phyloP scores from a whole-genome alignment of 2,329 filamentous ascomycete genomes.

The Epichloe brachyelytri region DNA sequence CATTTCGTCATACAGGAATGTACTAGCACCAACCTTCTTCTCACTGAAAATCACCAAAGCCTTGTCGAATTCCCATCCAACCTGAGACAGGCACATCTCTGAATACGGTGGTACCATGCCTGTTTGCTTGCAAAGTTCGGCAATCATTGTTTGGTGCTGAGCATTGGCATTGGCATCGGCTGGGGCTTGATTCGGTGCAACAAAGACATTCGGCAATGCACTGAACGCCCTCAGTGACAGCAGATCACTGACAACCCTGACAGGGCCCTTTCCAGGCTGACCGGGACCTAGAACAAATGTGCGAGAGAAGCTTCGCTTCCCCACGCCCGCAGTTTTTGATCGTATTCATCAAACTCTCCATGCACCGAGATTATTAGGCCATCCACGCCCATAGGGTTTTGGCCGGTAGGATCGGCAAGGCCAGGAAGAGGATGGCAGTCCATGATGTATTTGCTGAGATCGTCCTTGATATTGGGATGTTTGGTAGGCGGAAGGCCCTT shows the following conservation, averaged over 20 bases:
- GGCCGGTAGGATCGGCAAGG: slow-evolving; percentile 54
- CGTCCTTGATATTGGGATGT: slow-evolving; percentile 57
- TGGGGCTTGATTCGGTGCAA: slow-evolving; percentile 14
- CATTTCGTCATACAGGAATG: neutral
- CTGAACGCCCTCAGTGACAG: slow-evolving; percentile 57
- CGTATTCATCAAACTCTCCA: slow-evolving; percentile 70
- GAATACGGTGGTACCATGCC: slow-evolving; percentile 71
- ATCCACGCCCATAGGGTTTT: slow-evolving; percentile 54
- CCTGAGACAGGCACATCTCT: slow-evolving; percentile 66
- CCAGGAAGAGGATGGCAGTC: slow-evolving; percentile 66
- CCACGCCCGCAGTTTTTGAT: slow-evolving; percentile 40
- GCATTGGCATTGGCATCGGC: slow-evolving; percentile 17
- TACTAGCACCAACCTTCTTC: slow-evolving; percentile 46
- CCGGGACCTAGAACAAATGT: slow-evolving; percentile 71
- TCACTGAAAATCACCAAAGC: slow-evolving; percentile 65
- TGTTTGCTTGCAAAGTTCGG: slow-evolving; percentile 64
- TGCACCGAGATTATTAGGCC: slow-evolving; percentile 70
- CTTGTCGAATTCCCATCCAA: slow-evolving; percentile 65
- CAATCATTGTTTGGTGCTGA: slow-evolving; percentile 55
- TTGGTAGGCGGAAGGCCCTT: slow-evolving; percentile 55
- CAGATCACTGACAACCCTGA: slow-evolving; percentile 71
- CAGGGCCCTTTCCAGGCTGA: slow-evolving; percentile 44
- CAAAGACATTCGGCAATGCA: slow-evolving; percentile 32
- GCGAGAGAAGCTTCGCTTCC: slow-evolving; percentile 69
- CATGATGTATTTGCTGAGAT: slow-evolving; percentile 64